These are phyloP conservation scores for Eutrema japonicum DNA, from an alignment of 345 rosid species.

Conservation along the genomic window DNA sequence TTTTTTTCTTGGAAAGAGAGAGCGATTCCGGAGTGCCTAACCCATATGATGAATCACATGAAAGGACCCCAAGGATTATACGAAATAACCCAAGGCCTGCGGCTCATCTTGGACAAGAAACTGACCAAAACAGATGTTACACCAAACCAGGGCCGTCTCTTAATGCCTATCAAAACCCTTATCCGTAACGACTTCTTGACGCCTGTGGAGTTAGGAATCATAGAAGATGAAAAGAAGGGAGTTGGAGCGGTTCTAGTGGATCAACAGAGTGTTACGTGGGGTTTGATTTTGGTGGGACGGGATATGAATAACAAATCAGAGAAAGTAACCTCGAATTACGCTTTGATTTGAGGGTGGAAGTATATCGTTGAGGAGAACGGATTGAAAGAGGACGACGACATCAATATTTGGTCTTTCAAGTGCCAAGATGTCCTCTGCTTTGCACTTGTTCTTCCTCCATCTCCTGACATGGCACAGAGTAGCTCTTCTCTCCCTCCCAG, in stretches of 20 bases:
- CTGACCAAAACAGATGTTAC: not conserved
- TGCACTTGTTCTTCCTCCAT: constrained; percentile 30
- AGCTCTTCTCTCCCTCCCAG: not conserved
- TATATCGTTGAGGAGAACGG: not conserved
- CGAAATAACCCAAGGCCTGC: not conserved
- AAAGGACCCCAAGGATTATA: not conserved
- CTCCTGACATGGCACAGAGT: not conserved
- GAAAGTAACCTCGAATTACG: constrained; percentile 10
- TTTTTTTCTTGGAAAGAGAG: constrained; percentile 5
- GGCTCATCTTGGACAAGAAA: constrained; percentile 6
- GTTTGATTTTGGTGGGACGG: constrained; percentile 6
- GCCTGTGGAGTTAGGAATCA: not conserved
- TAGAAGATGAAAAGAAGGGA: not conserved
- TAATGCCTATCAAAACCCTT: constrained; percentile 8
- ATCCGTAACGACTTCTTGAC: constrained; percentile 26
- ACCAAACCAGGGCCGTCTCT: constrained; percentile 8
- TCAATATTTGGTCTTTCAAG: constrained; percentile 33
- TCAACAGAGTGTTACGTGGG: not conserved
- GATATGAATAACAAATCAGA: not conserved
- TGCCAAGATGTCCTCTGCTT: constrained; percentile 17
- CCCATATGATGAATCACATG: not conserved
- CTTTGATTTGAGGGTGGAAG: constrained; percentile 32
- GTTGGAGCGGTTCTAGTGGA: constrained; percentile 1
- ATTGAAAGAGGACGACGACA: not conserved
- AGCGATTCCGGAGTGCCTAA: constrained; percentile 12